Conservation (phyloP, 2,329 filamentous ascomycete species). For the Didymella exigua region DNA sequence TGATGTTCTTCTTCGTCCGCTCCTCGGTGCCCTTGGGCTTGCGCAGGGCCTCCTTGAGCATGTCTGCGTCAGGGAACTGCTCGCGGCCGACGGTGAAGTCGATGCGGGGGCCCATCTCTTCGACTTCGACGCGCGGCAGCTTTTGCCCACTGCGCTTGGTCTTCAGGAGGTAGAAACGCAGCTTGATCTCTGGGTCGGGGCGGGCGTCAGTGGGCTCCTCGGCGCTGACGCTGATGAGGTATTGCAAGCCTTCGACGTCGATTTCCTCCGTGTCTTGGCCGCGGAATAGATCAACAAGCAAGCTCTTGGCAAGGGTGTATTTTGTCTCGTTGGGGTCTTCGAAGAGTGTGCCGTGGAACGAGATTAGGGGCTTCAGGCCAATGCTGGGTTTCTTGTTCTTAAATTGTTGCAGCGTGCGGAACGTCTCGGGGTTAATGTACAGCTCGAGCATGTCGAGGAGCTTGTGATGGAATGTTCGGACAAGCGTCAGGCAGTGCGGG, state of each 20-base stretch:
- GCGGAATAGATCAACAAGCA: constrained; percentile 90
- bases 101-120: constrained; percentile 93
- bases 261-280: constrained; percentile 80
- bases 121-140: constrained; percentile 87
- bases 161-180: constrained; percentile 83
- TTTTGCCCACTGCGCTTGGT: constrained; percentile 88
- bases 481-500: constrained; percentile 84
- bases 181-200: constrained; percentile 58
- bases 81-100: constrained; percentile 86
- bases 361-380: constrained; percentile 84
- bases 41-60: constrained; percentile 90
- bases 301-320: constrained; percentile 84
- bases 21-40: constrained; percentile 77
- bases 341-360: constrained; percentile 89
- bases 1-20: constrained; percentile 93
- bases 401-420: constrained; percentile 74
- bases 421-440: constrained; percentile 75
- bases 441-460: constrained; percentile 95
- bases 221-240: constrained; percentile 81
- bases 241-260: constrained; percentile 93
- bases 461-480: constrained; percentile 83
- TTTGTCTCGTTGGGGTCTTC: constrained; percentile 79
- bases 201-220: constrained; percentile 58
- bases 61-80: constrained; percentile 75
- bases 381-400: constrained; percentile 68